Percentiles rank a stretch among this genome's conserved stretches.
Conservation (phyloP, 331 rosid genomes). For the Malus hybrid region DNA sequence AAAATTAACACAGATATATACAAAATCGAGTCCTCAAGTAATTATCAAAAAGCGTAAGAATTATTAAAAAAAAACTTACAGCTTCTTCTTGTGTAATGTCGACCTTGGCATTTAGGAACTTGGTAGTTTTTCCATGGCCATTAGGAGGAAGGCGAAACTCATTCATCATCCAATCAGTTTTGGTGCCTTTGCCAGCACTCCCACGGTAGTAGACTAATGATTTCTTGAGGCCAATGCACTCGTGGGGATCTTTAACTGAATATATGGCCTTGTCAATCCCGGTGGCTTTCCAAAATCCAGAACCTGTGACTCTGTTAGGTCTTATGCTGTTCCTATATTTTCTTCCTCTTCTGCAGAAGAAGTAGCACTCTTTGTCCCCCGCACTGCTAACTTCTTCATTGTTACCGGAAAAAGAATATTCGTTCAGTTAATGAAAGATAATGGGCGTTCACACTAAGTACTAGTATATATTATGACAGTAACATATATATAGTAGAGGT, state of each 20-base stretch:
- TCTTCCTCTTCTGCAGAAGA: constrained; percentile 73
- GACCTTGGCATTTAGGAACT: neutral
- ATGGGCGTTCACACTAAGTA: too few species aligned
- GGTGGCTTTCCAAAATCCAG: constrained; percentile 91
- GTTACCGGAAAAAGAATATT: too few species aligned
- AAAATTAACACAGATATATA: too few species aligned
- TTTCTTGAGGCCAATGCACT: constrained; percentile 79
- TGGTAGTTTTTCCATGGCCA: constrained; percentile 5
- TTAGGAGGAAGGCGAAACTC: constrained; percentile 84
- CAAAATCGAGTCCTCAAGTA: neutral
- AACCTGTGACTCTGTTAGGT: constrained; percentile 69
- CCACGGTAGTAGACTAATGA: constrained; percentile 84
- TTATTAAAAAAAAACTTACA: constrained; percentile 36
- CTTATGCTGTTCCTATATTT: constrained; percentile 77
- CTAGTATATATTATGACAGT: too few species aligned
- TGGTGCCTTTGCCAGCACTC: constrained; percentile 86
- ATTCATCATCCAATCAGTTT: constrained; percentile 99
- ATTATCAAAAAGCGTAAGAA: neutral
- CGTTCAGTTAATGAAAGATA: too few species aligned
- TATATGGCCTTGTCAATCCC: constrained; percentile 70
- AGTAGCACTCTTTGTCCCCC: constrained; percentile 64
- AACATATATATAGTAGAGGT: too few species aligned
- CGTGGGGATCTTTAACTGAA: constrained; percentile 30
- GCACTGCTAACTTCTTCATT: constrained; percentile 32
- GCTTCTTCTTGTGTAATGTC: constrained; percentile 48